Base-by-base conservation (phyloP, 441 rosid genomes). In the Euphorbia celastroides region DNA sequence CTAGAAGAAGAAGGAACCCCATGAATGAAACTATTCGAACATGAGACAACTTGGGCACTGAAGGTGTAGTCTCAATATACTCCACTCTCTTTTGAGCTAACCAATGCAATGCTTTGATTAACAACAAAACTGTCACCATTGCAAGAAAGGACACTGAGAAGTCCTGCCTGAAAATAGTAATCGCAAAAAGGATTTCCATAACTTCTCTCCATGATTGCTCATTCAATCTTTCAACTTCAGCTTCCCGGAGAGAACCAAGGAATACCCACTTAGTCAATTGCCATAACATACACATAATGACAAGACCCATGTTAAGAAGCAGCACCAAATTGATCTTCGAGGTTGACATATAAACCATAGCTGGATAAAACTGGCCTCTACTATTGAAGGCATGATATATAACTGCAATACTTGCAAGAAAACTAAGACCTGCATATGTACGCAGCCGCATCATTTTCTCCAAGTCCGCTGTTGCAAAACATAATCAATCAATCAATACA, bases 121-220 rank as follows among this genome's bases (percentile, higher is more conserved):
- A 74, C 61, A 91, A 22, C 60, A 93, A 75, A 26, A 87, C 82
- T 0, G 93, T 88, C 41, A 93, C 97, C 93, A 91, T 83, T 14
- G 95, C 86, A 60, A 93, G 89, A 77, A 93, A 93, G 0, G 80
- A 70, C 66, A 87, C 88, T 1, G 96, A 94, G 69, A 94, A 91
- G 16, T 94, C 99, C 76, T 91, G 96, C 65, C 99, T 76, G 75
- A 91, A 94, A 26, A 94, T 91, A 13, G 99, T 94, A 60, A 89
- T 89, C 2, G 96, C 97, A 65, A 94, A 94, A 75, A 94, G 96
- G 70, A 91, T 86, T 76, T 94, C 99, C 97, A 91, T 89, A 61
- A 91, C 85, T 73, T 93, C 99, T 64, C 99, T 86, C 97, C 97
- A 89, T 1, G 92, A 88, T 66, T 91, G 99, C 76, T 91, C 99